Evolutionary conservation across 176 grass and related monocot species (phyloP).

Genomic region (Triticum urartu): DNA sequence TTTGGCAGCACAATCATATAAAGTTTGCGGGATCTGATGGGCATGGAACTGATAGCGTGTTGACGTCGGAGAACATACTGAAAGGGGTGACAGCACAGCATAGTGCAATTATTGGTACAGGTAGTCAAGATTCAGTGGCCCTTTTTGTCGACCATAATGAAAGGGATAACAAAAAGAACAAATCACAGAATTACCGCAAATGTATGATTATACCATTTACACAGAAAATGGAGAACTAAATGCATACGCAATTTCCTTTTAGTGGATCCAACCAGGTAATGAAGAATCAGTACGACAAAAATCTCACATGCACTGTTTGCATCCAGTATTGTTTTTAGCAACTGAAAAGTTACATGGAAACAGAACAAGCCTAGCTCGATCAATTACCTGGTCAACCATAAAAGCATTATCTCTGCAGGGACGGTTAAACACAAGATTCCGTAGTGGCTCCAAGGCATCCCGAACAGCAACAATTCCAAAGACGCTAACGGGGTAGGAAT

Average conservation of each 20-base stretch:
- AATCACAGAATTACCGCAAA: background rate
- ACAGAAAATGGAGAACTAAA: background rate
- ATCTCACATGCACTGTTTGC: background rate
- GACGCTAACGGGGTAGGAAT: background rate
- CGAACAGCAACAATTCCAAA: background rate
- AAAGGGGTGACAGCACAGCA: too few relatives aligned
- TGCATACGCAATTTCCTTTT: background rate
- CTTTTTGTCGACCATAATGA: background rate
- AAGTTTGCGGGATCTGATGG: too few relatives aligned
- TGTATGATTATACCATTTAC: background rate
- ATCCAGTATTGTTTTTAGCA: background rate
- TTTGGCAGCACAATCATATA: too few relatives aligned
- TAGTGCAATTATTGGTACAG: too few relatives aligned
- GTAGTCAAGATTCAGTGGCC: background rate
- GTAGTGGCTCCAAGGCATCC: slow-evolving; percentile 15
- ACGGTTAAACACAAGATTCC: slow-evolving; percentile 3
- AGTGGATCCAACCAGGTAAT: background rate
- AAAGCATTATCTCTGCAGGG: background rate
- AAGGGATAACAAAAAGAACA: background rate
- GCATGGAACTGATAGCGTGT: background rate
- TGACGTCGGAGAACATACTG: background rate
- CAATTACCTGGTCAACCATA: slow-evolving; percentile 17
- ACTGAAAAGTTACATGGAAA: background rate
- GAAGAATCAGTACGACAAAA: background rate
- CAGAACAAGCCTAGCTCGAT: background rate